Evolutionary conservation across 2,329 filamentous ascomycete genomes (phyloP).

Genomic region (Endothia cerciana): DNA sequence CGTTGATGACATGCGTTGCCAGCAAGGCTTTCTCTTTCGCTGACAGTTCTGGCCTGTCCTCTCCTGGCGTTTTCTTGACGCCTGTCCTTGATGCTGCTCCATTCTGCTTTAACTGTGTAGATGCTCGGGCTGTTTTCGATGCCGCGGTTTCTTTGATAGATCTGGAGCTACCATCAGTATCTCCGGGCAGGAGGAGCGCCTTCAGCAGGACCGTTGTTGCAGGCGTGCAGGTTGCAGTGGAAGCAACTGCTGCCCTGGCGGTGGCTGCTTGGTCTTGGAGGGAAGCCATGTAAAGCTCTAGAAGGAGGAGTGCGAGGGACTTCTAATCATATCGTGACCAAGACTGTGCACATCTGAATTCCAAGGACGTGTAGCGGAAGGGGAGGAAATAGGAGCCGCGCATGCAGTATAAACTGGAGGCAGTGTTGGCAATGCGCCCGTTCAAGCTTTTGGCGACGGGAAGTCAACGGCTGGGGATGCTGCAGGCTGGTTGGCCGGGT

Average conservation of each 20-base stretch:
- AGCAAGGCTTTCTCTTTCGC: constrained; percentile 66
- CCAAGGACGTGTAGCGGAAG: neutral
- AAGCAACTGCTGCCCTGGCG: constrained; percentile 51
- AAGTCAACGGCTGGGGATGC: constrained; percentile 4
- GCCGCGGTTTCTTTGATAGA: constrained; percentile 31
- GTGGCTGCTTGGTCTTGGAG: constrained; percentile 47
- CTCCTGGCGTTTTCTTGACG: constrained; percentile 35
- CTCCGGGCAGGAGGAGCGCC: constrained; percentile 47
- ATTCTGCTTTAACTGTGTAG: constrained; percentile 35
- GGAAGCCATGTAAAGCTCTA: constrained; percentile 43
- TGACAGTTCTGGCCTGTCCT: constrained; percentile 49
- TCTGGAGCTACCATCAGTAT: constrained; percentile 29
- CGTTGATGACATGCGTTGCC: constrained; percentile 75
- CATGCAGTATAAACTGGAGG: constrained; percentile 12
- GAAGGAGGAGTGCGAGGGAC: constrained; percentile 31
- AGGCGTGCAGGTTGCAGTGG: constrained; percentile 52
- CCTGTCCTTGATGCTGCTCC: constrained; percentile 38
- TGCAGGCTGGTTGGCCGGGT: constrained; percentile 32
- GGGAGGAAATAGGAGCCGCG: constrained; percentile 27
- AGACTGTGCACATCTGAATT: constrained; percentile 33
- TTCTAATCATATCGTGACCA: constrained; percentile 42
- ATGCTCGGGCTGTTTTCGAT: constrained; percentile 31
- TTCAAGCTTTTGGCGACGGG: constrained; percentile 7
- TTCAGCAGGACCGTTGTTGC: constrained; percentile 50
- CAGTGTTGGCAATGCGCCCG: neutral